These are phyloP conservation scores for Copromyces sp. DNA, from an alignment of 495 filamentous ascomycete genomes.

Conservation along the genomic window DNA sequence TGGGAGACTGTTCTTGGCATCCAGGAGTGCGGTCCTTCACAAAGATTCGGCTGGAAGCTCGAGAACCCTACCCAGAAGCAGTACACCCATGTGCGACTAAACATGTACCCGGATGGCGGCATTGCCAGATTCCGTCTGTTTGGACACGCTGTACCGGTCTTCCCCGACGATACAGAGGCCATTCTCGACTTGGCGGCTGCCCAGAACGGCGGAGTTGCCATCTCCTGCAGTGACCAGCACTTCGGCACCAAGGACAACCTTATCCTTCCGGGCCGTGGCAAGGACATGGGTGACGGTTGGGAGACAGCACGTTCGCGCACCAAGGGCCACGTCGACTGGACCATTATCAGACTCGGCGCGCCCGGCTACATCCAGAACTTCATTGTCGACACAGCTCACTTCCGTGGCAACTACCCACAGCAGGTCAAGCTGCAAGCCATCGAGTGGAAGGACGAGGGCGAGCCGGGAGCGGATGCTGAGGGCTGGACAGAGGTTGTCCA, in stretches of 20 bases:
- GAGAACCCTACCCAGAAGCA: conserved; percentile 45
- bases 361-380: conserved; percentile 60
- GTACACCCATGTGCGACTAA: conserved; percentile 76
- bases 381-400: conserved; percentile 81
- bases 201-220: conserved; percentile 67
- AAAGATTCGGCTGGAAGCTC: conserved; percentile 73
- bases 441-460: conserved; percentile 41
- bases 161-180: conserved; percentile 47
- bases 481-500: conserved; percentile 62
- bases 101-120: conserved; percentile 93
- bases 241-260: conserved; percentile 78
- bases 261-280: conserved; percentile 72
- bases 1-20: conserved; percentile 68
- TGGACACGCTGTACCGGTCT: conserved; percentile 65
- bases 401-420: conserved; percentile 82
- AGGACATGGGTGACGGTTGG: conserved; percentile 94
- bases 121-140: conserved; percentile 80
- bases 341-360: conserved; percentile 66
- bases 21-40: conserved; percentile 63
- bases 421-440: conserved; percentile 61
- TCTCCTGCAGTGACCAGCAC: conserved; percentile 74
- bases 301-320: conserved; percentile 74
- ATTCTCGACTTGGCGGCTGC: conserved; percentile 78
- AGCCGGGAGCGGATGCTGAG: conserved; percentile 47
- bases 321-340: conserved; percentile 77